These are phyloP conservation scores for Leucogyrophana mollusca DNA, from an alignment of 768 basidiomycete species.

Conservation along the genomic window DNA sequence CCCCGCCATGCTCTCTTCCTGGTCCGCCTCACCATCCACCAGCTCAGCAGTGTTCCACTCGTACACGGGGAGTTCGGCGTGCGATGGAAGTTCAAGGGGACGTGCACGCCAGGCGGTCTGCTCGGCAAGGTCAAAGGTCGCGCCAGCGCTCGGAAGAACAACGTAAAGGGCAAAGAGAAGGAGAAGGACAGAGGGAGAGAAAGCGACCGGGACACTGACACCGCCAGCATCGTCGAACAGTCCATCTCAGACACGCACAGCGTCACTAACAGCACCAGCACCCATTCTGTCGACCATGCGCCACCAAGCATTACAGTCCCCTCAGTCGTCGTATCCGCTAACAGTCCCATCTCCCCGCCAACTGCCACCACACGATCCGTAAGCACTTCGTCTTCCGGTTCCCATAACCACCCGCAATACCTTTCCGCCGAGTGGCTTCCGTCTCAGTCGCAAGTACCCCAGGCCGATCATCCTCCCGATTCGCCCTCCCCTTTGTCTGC, in stretches of 20 bases:
- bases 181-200: conserved; percentile 2
- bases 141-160: no score
- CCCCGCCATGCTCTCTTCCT: conserved; percentile 68
- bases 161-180: conserved; percentile 21
- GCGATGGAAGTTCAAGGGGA: conserved; percentile 70
- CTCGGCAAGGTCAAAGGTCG: conserved; percentile 37
- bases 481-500: no score
- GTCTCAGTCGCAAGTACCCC: background rate
- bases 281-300: conserved; percentile 17
- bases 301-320: conserved; percentile 15
- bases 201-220: conserved; percentile 23
- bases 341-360: conserved; percentile 11
- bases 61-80: conserved; percentile 69
- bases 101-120: conserved; percentile 39
- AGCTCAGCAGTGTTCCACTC: conserved; percentile 70
- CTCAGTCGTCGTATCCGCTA: conserved; percentile 24
- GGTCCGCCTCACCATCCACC: conserved; percentile 58
- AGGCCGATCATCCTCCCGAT: no score
- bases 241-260: conserved; percentile 26
- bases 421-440: conserved; percentile 27
- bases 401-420: conserved; percentile 12
- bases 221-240: conserved; percentile 20
- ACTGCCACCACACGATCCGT: conserved; percentile 13
- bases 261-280: conserved; percentile 23
- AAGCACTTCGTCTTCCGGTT: conserved; percentile 17